A percentile compares a stretch with the other conserved stretches of the same genome.
These are phyloP conservation scores for Trichoderma parareesei DNA, from an alignment of 495 filamentous ascomycete species.

Conservation along the genomic window DNA sequence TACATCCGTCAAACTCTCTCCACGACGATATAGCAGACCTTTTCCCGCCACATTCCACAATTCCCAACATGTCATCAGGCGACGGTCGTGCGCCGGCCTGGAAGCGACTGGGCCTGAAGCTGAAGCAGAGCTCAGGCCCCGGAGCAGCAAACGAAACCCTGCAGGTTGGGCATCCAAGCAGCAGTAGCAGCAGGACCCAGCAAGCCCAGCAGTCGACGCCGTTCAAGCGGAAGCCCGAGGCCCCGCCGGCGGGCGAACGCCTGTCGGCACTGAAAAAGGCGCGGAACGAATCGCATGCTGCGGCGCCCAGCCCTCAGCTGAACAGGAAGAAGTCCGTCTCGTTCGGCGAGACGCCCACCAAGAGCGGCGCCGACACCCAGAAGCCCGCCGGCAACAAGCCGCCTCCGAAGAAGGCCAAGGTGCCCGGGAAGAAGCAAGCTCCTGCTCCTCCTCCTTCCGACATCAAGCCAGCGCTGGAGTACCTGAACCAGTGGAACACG, in stretches of 20 bases:
- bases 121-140: conserved; percentile 42
- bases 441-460: conserved; percentile 24
- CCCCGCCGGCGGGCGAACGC: not conserved
- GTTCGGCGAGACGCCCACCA: conserved; percentile 65
- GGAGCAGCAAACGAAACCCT: conserved; percentile 13
- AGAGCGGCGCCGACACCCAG: conserved; percentile 33
- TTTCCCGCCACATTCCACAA: conserved; percentile 21
- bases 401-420: conserved; percentile 28
- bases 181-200: conserved; percentile 8
- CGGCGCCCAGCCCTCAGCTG: conserved; percentile 12
- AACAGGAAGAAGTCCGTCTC: conserved; percentile 61
- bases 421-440: conserved; percentile 22
- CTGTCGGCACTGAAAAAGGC: conserved; percentile 20
- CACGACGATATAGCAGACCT: conserved; percentile 22
- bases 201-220: conserved; percentile 17
- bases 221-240: conserved; percentile 27
- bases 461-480: conserved; percentile 57
- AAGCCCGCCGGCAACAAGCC: conserved; percentile 15
- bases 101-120: conserved; percentile 70
- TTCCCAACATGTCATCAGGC: conserved; percentile 18
- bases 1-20: not conserved
- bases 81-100: conserved; percentile 53
- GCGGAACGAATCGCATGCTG: conserved; percentile 16
- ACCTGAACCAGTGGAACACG: conserved; percentile 62
- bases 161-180: conserved; percentile 12